Base-by-base conservation (phyloP, 2,329 filamentous ascomycete species). In the Dryadomyces sulphureus region DNA sequence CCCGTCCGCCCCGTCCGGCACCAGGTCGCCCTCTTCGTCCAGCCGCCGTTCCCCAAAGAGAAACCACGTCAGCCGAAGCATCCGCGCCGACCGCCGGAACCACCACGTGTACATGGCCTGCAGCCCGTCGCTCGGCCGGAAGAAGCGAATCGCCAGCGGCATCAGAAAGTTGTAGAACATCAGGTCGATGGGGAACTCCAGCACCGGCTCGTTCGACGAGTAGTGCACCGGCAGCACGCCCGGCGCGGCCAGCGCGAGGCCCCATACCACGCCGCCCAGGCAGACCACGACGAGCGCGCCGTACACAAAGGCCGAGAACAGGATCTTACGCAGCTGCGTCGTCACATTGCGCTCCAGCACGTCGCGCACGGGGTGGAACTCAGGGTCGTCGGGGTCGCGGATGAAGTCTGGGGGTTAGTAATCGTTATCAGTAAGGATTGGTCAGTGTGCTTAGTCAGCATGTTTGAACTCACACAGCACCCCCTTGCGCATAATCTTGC, bases 141-240 rank as follows among this genome's bases (percentile, higher is more conserved):
- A 81, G 54, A 87, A 80, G 54, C 77, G 82, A 54, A 96, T 77
- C 12, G 89, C 80, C 42, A 94, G 66, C 0, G 92, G 92, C 70
- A 95, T 92, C 41, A 95, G 68, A 60, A 95, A 94, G 62, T 96
- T 96, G 71, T 95, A 98, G 60, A 96, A 92, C 16, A 98, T 68
- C 2, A 98, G 70, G 57, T 98, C 90, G 50, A 94, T 77, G 0
- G 92, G 92, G 53, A 98, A 96, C 59, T 96, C 92, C 41, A 96
- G 69, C 0, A 94, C 83, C 0, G 92, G 89, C 54, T 94, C 85
- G 52, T 89, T 90, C 1, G 87, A 90, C 2, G 88, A 86, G 77
- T 93, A 96, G 61, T 90, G 85, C 40, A 98, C 85, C 0, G 92
- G 92, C 17, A 98, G 72, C 39, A 98, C 77, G 45, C 71, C 75